Evolutionary conservation across 106 monocot species (phyloP).

Genomic region (Dioscorea zingiberensis): DNA sequence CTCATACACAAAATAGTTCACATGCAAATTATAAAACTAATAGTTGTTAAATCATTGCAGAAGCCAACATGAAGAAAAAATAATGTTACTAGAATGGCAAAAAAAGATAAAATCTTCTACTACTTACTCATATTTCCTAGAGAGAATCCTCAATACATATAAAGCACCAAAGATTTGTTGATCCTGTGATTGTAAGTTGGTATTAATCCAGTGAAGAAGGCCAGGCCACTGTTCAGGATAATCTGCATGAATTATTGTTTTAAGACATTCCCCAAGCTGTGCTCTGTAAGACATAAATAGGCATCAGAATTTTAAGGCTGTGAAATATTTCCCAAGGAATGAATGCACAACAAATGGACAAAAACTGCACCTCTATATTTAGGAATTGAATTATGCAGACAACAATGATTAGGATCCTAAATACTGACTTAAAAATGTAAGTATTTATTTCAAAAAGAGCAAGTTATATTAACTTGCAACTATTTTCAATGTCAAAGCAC

Average conservation of each 20-base stretch:
- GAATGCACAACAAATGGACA: neutral
- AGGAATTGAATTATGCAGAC: neutral
- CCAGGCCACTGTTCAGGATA: conserved; percentile 95
- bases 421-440: neutral
- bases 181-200: conserved; percentile 74
- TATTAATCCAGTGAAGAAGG: conserved; percentile 77
- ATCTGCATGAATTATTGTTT: conserved; percentile 86
- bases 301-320: neutral
- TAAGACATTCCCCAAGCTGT: conserved; percentile 95
- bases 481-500: too few species aligned
- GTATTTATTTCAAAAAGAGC: neutral
- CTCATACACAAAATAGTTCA: too few species aligned
- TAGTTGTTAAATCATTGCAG: too few species aligned
- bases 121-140: conserved; percentile 99
- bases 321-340: neutral
- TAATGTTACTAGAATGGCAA: too few species aligned
- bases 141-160: conserved; percentile 87
- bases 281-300: conserved; percentile 29
- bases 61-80: too few species aligned
- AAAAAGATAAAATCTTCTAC: too few species aligned
- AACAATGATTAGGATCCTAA: neutral
- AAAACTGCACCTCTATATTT: neutral
- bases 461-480: neutral
- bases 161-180: conserved; percentile 89
- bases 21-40: too few species aligned